These are phyloP conservation scores for Globisporangium middletonii DNA, from an alignment of 352 stramenopile species.

Conservation along the genomic window DNA sequence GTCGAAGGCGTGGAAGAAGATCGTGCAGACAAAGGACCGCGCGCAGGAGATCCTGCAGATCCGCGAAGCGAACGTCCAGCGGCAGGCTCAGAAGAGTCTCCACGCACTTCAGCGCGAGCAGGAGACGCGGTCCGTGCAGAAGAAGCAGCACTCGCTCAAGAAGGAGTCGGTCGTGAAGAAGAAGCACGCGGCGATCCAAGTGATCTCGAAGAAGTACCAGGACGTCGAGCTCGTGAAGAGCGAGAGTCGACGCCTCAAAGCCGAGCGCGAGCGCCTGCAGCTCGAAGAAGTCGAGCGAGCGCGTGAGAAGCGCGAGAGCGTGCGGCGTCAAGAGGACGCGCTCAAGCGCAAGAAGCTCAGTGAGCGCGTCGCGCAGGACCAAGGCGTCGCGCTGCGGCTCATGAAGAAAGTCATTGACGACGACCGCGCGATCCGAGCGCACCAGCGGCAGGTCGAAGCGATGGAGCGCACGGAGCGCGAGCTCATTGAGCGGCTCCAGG, in stretches of 20 bases:
- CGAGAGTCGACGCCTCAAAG: constrained; percentile 57
- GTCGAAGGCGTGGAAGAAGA: constrained; percentile 74
- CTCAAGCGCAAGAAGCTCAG: constrained; percentile 42
- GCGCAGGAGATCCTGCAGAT: constrained; percentile 66
- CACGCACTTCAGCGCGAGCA: constrained; percentile 34
- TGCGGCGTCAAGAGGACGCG: constrained; percentile 52
- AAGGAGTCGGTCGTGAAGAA: constrained; percentile 76
- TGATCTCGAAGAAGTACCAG: constrained; percentile 73
- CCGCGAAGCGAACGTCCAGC: constrained; percentile 42
- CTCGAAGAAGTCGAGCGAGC: constrained; percentile 45
- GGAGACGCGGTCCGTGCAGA: constrained; percentile 40
- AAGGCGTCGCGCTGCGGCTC: constrained; percentile 37
- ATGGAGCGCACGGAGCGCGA: constrained; percentile 64
- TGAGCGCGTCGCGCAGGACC: constrained; percentile 40
- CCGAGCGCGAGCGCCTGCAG: constrained; percentile 49
- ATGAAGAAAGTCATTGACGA: constrained; percentile 65
- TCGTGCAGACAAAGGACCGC: constrained; percentile 66
- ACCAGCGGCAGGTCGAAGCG: constrained; percentile 44
- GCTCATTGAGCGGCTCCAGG: constrained; percentile 61
- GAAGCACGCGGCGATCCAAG: constrained; percentile 60
- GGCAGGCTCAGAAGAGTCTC: constrained; percentile 38
- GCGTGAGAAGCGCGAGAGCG: constrained; percentile 43
- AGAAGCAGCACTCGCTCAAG: constrained; percentile 52
- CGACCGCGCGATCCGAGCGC: constrained; percentile 48
- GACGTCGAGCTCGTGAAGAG: constrained; percentile 72